Evolutionary conservation across 805 yeast species (phyloP), one percentile per base, ranked within the genome.

Genomic region (Debaryomyces maramus): DNA sequence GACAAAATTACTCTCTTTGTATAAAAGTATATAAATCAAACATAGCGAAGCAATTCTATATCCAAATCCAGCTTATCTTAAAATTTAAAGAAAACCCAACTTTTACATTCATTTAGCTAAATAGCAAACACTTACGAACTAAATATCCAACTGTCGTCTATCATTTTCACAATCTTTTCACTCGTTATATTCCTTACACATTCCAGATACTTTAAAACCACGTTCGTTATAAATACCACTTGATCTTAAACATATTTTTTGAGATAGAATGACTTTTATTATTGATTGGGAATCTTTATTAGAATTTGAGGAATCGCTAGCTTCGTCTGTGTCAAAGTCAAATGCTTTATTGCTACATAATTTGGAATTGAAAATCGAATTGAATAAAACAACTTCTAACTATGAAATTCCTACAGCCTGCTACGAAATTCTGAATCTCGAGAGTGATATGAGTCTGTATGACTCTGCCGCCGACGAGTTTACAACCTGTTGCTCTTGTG

Each of bases 291-390:
- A 52, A 44, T 48, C 63, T 7, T 49, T 63, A 14, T 47, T 63
- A 24, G 69, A 65, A 41, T 65, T 65, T 37, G 70, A 65, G 45
- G 67, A 63, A 32, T 58, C 68, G 11, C 52, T 63, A 9, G 39
- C 54, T 20, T 34, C 47, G 18, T 36, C 53, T 3, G 43, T 50
- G 14, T 47, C 45, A 8, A 46, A 46, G 33, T 48, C 42, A 33
- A 49, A 49, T 33, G 31, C 47, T 6, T 45, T 58, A 7, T 50
- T 61, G 13, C 51, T 54, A 29, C 43, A 41, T 14, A 61, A 60
- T 40, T 41, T 63, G 22, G 65, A 56, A 16, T 38, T 46, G 11
- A 60, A 57, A 45, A 55, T 63, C 17, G 67, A 60, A 34, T 48
- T 38, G 31, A 51, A 38, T 41, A 44, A 44, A 44, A 48, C 31